phyloP scores from a whole-genome alignment of 495 filamentous ascomycete genomes.

The Physcia stellaris region DNA sequence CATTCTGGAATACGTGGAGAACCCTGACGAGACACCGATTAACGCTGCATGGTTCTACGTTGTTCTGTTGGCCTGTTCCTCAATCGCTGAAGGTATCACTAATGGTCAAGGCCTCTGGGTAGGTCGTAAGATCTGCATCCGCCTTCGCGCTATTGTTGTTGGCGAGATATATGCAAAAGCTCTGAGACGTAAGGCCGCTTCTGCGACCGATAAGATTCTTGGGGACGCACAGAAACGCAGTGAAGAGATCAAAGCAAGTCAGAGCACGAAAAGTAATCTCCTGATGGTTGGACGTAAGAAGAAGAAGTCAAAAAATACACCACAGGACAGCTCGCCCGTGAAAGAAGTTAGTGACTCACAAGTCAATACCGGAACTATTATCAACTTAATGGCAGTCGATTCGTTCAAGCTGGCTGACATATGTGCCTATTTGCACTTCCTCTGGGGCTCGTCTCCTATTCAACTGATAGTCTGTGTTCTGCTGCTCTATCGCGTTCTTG shows the following conservation, averaged over 20 bases:
- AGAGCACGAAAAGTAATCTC: conserved; percentile 33
- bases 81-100: conserved; percentile 60
- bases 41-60: conserved; percentile 97
- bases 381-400: conserved; percentile 98
- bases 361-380: conserved; percentile 88
- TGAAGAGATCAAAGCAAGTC: conserved; percentile 22
- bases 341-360: conserved; percentile 45
- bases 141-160: conserved; percentile 84
- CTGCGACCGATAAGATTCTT: conserved; percentile 54
- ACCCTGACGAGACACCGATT: conserved; percentile 59
- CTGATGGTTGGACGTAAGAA: conserved; percentile 46
- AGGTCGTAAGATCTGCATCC: conserved; percentile 86
- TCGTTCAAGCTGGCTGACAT: conserved; percentile 96
- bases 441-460: conserved; percentile 74
- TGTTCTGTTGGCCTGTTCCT: conserved; percentile 71
- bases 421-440: conserved; percentile 80
- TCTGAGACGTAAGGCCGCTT: conserved; percentile 76
- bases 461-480: conserved; percentile 62
- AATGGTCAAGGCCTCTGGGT: conserved; percentile 87
- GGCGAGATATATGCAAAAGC: conserved; percentile 98
- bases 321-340: conserved; percentile 24
- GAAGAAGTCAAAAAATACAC: conserved; percentile 26
- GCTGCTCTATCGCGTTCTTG: conserved; percentile 79
- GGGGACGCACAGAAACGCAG: conserved; percentile 37
- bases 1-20: conserved; percentile 86